phyloP scores from a whole-genome alignment of 371 early-diverging fungal genomes.

The Apophysomyces sp. region DNA sequence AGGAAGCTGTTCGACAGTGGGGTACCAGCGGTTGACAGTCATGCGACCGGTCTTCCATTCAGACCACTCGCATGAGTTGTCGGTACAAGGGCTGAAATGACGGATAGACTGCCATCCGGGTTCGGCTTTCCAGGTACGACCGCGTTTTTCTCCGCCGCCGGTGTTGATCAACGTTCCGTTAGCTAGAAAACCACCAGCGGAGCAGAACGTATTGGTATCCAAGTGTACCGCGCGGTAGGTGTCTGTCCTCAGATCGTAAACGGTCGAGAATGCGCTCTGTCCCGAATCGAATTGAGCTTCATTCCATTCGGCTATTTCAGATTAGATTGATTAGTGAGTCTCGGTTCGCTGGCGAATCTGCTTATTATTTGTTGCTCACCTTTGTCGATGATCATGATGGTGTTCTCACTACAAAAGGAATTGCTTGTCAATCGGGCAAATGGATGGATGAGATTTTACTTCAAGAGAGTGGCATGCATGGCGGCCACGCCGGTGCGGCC shows the following conservation, averaged over 20 bases:
- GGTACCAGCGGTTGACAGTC: constrained; percentile 58
- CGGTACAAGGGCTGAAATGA: constrained; percentile 48
- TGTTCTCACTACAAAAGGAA: constrained; percentile 31
- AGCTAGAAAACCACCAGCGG: constrained; percentile 57
- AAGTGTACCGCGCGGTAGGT: constrained; percentile 43
- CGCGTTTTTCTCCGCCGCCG: constrained; percentile 53
- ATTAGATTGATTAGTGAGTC: neutral
- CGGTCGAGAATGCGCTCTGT: constrained; percentile 48
- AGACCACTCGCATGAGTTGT: constrained; percentile 42
- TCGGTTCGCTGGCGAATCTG: neutral
- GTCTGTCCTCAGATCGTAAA: constrained; percentile 52
- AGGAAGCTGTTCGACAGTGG: constrained; percentile 56
- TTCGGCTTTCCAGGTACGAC: constrained; percentile 41
- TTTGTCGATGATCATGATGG: constrained; percentile 47
- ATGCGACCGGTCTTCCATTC: constrained; percentile 38
- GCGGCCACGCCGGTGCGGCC: constrained; percentile 48
- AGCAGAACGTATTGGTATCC: constrained; percentile 65
- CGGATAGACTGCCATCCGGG: constrained; percentile 59
- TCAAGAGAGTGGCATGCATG: constrained; percentile 47
- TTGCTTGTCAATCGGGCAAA: neutral
- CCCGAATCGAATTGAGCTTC: constrained; percentile 51
- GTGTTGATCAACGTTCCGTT: constrained; percentile 62
- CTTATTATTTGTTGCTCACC: constrained; percentile 16
- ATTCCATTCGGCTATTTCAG: constrained; percentile 39
- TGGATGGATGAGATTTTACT: constrained; percentile 19